Evolutionary conservation across 495 filamentous ascomycete genomes (phyloP), one percentile per base, ranked within the genome.

Genomic region (Trichoderma erinaceum): DNA sequence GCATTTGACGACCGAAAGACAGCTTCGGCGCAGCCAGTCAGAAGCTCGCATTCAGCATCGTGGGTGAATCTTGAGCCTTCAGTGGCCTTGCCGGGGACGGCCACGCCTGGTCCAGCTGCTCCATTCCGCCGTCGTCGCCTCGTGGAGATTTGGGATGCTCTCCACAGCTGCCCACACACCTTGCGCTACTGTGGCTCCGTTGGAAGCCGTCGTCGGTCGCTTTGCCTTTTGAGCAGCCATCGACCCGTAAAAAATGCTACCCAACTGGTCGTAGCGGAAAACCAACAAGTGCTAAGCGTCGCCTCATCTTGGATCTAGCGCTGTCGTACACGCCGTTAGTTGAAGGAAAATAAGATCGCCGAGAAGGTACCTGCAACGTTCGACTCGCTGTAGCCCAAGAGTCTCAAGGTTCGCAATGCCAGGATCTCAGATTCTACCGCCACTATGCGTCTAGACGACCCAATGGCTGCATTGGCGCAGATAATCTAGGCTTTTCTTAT

Each of bases 81-180:
- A 61, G 56, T 61, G 56, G 56, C 27, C 29, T 61, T 32, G 56
- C 56, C 25, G 56, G 56, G 56, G 56, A 25, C n/a, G 56, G 56
- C 16, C 25, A 7, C 56, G 56, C 56, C 56, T 32, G 56, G 25
- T 15, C 56, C 23, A 61, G 56, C 56, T 61, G 56, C 56, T 61
- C 56, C 56, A 61, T 61, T 61, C 56, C 56, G 27, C 27, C 56
- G 11, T 61, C 56, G 15, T 48, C 25, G 56, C 56, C 56, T 61
- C 56, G 56, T 61, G 56, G 56, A 21, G 44, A 16, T 16, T 32
- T 61, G 10, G 56, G 56, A 32, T 32, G 27, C 56, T 32, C 56
- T 25, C 56, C 56, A 61, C 56, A 61, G 56, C 56, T 16, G 23
- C 56, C 23, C 56, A 61, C 44, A 48, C 56, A 61, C n/a, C n/a